These are phyloP conservation scores for Phoma sp. DNA, from an alignment of 2,329 filamentous ascomycete species.

Conservation along the genomic window DNA sequence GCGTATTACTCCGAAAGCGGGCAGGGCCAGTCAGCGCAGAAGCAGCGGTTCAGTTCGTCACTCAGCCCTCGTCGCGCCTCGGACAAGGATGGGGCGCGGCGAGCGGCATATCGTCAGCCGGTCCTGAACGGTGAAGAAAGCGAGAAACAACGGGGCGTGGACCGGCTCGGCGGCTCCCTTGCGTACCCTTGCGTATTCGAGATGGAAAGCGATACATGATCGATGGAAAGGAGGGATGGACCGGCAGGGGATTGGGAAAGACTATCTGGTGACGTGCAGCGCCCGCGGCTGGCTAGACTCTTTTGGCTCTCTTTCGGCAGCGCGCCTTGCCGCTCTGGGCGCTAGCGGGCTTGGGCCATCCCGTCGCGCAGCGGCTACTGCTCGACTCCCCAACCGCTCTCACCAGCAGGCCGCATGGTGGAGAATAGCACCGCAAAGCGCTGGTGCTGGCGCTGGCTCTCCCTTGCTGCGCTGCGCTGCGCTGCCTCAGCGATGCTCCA, in stretches of 20 bases:
- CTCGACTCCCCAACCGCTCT: conserved; percentile 27
- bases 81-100: conserved; percentile 20
- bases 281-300: conserved; percentile 35
- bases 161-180: conserved; percentile 27
- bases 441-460: neutral
- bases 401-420: conserved; percentile 20
- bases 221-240: conserved; percentile 27
- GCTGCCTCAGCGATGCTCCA: conserved; percentile 20
- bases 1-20: conserved; percentile 47
- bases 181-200: conserved; percentile 26
- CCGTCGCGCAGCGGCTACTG: conserved; percentile 25
- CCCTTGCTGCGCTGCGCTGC: conserved; percentile 24
- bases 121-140: conserved; percentile 21
- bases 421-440: conserved; percentile 19
- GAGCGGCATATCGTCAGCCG: conserved; percentile 29
- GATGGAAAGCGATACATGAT: conserved; percentile 23
- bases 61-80: conserved; percentile 14
- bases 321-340: conserved; percentile 25
- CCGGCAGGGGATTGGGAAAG: conserved; percentile 30
- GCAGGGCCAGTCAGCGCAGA: conserved; percentile 26
- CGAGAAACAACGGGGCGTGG: conserved; percentile 22
- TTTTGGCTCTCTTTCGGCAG: conserved; percentile 12
- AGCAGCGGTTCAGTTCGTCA: conserved; percentile 16
- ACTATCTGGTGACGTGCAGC: conserved; percentile 45
- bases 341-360: conserved; percentile 28